phyloP scores from a whole-genome alignment of 2,329 filamentous ascomycete species.

The Apiospora arundinis region DNA sequence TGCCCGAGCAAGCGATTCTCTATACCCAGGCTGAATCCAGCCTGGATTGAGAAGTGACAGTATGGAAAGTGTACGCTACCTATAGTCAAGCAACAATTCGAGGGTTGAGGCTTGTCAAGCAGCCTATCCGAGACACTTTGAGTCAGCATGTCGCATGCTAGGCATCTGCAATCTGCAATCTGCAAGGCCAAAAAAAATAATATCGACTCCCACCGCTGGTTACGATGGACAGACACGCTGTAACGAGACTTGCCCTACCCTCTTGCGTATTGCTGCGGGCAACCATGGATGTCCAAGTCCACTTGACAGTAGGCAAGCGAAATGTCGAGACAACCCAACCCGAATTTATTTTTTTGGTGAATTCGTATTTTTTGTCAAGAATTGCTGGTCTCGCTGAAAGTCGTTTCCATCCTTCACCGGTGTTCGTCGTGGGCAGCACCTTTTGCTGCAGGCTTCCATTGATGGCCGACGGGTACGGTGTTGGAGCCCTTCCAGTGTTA shows the following conservation, averaged over 20 bases:
- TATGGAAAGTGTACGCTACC: background rate
- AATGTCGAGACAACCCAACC: background rate
- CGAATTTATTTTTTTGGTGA: no score
- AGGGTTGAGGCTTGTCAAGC: background rate
- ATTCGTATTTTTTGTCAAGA: background rate
- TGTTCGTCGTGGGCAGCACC: background rate
- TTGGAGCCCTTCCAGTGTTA: background rate
- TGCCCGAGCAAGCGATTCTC: background rate
- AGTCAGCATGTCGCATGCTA: constrained; percentile 1
- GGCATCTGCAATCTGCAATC: background rate
- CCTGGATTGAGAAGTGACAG: background rate
- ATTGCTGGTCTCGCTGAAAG: background rate
- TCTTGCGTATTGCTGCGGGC: background rate
- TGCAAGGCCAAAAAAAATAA: background rate
- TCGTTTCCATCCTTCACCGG: background rate
- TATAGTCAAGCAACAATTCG: background rate
- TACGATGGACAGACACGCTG: background rate
- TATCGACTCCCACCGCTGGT: background rate
- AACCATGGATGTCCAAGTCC: background rate
- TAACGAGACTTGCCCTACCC: background rate
- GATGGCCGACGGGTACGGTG: background rate
- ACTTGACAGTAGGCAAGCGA: background rate
- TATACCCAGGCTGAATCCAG: background rate
- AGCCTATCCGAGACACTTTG: background rate
- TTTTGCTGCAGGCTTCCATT: background rate